Evolutionary conservation across 768 basidiomycete species (phyloP).

Genomic region (Amanita inopinata): DNA sequence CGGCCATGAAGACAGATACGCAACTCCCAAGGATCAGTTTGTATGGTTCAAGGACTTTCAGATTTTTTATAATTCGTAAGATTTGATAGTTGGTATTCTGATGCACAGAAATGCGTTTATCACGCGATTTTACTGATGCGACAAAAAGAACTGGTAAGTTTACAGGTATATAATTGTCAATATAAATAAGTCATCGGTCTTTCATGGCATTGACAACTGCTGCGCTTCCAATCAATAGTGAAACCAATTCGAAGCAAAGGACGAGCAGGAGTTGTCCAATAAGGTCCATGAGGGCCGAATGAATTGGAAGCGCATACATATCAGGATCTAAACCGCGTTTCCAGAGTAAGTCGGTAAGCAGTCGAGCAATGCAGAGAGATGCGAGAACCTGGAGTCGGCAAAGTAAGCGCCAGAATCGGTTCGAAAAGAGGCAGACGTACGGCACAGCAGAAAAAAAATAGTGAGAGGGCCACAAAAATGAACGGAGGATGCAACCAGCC

Average conservation of each 20-base stretch:
- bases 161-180: neutral
- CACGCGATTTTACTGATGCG: too few species aligned
- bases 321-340: conserved; percentile 73
- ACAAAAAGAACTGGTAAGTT: neutral
- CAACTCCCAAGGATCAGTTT: conserved; percentile 56
- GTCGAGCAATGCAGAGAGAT: conserved; percentile 59
- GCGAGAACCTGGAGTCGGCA: conserved; percentile 43
- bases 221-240: conserved; percentile 1
- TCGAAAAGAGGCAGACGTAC: conserved; percentile 35
- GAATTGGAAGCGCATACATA: conserved; percentile 88
- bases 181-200: neutral
- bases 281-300: conserved; percentile 50
- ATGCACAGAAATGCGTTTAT: too few species aligned
- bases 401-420: conserved; percentile 6
- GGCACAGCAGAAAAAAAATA: conserved; percentile 66
- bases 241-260: conserved; percentile 8
- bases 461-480: conserved; percentile 56
- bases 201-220: neutral
- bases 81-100: neutral
- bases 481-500: conserved; percentile 75
- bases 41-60: conserved; percentile 62
- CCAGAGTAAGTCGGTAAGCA: conserved; percentile 74
- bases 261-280: conserved; percentile 8
- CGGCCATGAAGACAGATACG: conserved; percentile 47
- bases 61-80: conserved; percentile 23